phyloP scores from a whole-genome alignment of 1,284 basidiomycete genomes.

The Boletus sp. region DNA sequence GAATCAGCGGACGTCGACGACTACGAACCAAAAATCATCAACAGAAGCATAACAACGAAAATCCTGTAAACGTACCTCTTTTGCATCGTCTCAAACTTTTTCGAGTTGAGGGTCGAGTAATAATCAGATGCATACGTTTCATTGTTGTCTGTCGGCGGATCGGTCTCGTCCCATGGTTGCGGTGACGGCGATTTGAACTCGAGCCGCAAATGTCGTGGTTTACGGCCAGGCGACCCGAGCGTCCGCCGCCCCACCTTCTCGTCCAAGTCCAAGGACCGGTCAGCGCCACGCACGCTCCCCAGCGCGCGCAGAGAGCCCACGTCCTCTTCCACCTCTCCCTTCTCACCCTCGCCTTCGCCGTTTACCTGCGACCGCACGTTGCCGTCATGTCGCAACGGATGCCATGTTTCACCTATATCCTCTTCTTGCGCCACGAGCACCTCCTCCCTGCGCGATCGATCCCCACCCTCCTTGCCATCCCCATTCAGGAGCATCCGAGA shows the following conservation, averaged over 20 bases:
- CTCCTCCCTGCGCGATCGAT: constrained; percentile 21
- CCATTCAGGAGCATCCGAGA: neutral
- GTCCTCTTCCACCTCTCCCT: constrained; percentile 22
- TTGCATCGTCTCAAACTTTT: constrained; percentile 32
- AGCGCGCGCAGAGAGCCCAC: constrained; percentile 14
- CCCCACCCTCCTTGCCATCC: neutral
- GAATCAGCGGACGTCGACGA: constrained; percentile 56
- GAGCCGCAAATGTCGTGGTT: constrained; percentile 34
- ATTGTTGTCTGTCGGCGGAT: constrained; percentile 49
- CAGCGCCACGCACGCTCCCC: constrained; percentile 19
- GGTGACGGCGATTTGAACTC: constrained; percentile 50
- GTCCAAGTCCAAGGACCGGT: constrained; percentile 19
- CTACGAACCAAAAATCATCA: constrained; percentile 26
- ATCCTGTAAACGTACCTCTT: constrained; percentile 29
- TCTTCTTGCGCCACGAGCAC: constrained; percentile 32
- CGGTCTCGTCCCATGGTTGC: constrained; percentile 63
- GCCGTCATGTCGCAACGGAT: constrained; percentile 25
- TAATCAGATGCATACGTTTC: constrained; percentile 38
- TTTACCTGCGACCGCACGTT: constrained; percentile 19
- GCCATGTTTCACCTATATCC: constrained; percentile 36
- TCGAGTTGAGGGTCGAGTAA: constrained; percentile 44
- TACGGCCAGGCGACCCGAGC: constrained; percentile 21
- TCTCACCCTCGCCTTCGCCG: constrained; percentile 1
- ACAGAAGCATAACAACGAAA: neutral
- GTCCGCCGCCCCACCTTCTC: constrained; percentile 28